A percentile compares a stretch with the other conserved stretches of the same genome.
Conservation (phyloP, 2,329 filamentous ascomycete species). For the Nannizzia gypsea region DNA sequence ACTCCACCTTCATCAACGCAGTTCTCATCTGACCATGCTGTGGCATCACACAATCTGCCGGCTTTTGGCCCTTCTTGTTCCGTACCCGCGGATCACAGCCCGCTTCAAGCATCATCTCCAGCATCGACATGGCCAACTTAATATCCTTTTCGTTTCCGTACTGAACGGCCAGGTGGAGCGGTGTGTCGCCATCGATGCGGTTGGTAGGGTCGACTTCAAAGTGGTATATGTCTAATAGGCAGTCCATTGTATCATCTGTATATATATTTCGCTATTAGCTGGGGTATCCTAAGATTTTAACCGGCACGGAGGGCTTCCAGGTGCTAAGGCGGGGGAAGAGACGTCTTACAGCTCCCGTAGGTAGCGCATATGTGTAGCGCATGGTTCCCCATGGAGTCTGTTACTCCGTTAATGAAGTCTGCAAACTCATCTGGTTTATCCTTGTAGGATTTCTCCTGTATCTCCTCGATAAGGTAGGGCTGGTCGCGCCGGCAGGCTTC, state of each 20-base stretch:
- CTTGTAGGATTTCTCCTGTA: slow-evolving; percentile 49
- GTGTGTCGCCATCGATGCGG: slow-evolving; percentile 36
- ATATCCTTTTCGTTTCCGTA: slow-evolving; percentile 37
- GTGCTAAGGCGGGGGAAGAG: not conserved
- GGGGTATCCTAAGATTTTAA: not conserved
- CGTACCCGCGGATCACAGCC: slow-evolving; percentile 38
- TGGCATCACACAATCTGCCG: slow-evolving; percentile 33
- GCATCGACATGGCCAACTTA: slow-evolving; percentile 34
- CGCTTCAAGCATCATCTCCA: slow-evolving; percentile 40
- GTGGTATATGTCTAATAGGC: slow-evolving; percentile 37
- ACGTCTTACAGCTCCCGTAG: slow-evolving; percentile 65
- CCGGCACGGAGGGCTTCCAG: not conserved
- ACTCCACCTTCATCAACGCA: slow-evolving; percentile 35
- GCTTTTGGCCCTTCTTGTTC: slow-evolving; percentile 38
- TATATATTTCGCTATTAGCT: not conserved
- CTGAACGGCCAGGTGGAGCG: slow-evolving; percentile 35
- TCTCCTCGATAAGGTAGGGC: slow-evolving; percentile 65
- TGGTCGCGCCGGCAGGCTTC: slow-evolving; percentile 93
- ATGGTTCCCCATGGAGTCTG: slow-evolving; percentile 75
- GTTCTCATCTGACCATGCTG: slow-evolving; percentile 33
- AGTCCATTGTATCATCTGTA: slow-evolving; percentile 38
- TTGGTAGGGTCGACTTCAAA: slow-evolving; percentile 40
- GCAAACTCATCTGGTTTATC: slow-evolving; percentile 53
- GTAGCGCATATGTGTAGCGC: slow-evolving; percentile 80
- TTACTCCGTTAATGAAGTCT: slow-evolving; percentile 70